Evolutionary conservation across 2,329 filamentous ascomycete species (phyloP).

Genomic region (Fusarium sp.): DNA sequence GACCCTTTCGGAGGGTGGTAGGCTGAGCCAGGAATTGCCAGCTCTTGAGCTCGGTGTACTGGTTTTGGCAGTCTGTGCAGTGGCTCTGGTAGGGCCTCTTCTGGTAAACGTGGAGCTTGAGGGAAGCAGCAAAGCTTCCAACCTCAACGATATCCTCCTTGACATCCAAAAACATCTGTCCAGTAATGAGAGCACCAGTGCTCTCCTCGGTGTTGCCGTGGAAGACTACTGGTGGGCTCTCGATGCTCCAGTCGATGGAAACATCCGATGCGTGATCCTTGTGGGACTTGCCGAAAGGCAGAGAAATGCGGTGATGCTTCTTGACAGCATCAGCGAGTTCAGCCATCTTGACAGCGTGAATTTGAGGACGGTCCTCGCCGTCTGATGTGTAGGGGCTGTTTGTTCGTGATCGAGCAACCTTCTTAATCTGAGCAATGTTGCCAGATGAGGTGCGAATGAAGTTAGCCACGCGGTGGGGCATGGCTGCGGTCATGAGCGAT

Average conservation of each 20-base stretch:
- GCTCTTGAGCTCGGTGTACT: slow-evolving; percentile 77
- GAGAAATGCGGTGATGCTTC: slow-evolving; percentile 57
- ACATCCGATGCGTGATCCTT: slow-evolving; percentile 57
- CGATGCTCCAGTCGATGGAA: slow-evolving; percentile 70
- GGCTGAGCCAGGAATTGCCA: slow-evolving; percentile 80
- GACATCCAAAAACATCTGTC: slow-evolving; percentile 80
- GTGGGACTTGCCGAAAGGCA: slow-evolving; percentile 57
- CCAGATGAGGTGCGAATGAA: slow-evolving; percentile 69
- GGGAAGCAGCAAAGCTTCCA: slow-evolving; percentile 76
- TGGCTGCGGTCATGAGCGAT: slow-evolving; percentile 49
- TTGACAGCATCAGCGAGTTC: slow-evolving; percentile 54
- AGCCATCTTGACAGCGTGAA: slow-evolving; percentile 52
- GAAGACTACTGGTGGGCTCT: slow-evolving; percentile 88
- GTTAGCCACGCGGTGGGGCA: slow-evolving; percentile 68
- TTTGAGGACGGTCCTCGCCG: slow-evolving; percentile 48
- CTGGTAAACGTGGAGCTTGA: slow-evolving; percentile 77
- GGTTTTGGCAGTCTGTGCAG: slow-evolving; percentile 80
- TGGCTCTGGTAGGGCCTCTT: slow-evolving; percentile 85
- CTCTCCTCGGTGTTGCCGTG: slow-evolving; percentile 80
- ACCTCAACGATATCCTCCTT: slow-evolving; percentile 74
- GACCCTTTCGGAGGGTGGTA: slow-evolving; percentile 62
- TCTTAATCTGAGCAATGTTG: slow-evolving; percentile 64
- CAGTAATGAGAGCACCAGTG: slow-evolving; percentile 86
- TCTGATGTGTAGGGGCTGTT: slow-evolving; percentile 52
- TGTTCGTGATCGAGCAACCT: slow-evolving; percentile 48